phyloP scores from a whole-genome alignment of 306 rosid genomes.

The Pterocarpus santalinus region DNA sequence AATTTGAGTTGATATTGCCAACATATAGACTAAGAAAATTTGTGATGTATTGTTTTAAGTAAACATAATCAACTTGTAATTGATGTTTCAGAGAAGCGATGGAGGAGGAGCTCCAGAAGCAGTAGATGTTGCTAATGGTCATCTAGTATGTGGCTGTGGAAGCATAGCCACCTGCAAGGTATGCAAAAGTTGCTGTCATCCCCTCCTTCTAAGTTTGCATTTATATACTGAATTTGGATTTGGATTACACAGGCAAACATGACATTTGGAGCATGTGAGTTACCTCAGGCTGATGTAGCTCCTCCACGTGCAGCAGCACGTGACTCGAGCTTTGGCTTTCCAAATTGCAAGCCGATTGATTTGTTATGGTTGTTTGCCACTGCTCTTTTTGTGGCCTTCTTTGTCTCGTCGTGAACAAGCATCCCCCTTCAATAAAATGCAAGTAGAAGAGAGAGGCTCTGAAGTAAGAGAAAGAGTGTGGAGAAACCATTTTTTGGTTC shows the following conservation, averaged over 20 bases:
- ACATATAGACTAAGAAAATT: not conserved
- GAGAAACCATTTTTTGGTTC: slow-evolving; percentile 2
- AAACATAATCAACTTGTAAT: not conserved
- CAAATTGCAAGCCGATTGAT: slow-evolving; percentile 44
- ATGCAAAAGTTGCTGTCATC: slow-evolving; percentile 16
- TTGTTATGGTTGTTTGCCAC: slow-evolving; percentile 46
- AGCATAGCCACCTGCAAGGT: slow-evolving; percentile 78
- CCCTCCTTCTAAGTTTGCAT: not conserved
- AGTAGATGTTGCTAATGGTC: slow-evolving; percentile 72
- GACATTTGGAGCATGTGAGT: slow-evolving; percentile 66
- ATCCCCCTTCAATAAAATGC: not conserved
- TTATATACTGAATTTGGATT: slow-evolving; percentile 5
- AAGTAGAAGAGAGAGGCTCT: not conserved
- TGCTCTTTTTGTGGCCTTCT: slow-evolving; percentile 38
- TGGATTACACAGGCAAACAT: slow-evolving; percentile 63
- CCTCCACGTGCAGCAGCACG: slow-evolving; percentile 18
- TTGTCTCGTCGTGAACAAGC: slow-evolving; percentile 39
- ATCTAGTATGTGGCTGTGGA: slow-evolving; percentile 71
- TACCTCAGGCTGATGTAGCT: slow-evolving; percentile 55
- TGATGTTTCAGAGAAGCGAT: slow-evolving; percentile 73
- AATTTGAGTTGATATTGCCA: not conserved
- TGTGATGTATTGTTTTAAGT: not conserved
- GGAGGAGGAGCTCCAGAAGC: slow-evolving; percentile 82
- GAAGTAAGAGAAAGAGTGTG: not conserved
- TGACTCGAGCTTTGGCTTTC: slow-evolving; percentile 45